Base-by-base conservation (phyloP, 495 filamentous ascomycete species). In the Tuber indicum region DNA sequence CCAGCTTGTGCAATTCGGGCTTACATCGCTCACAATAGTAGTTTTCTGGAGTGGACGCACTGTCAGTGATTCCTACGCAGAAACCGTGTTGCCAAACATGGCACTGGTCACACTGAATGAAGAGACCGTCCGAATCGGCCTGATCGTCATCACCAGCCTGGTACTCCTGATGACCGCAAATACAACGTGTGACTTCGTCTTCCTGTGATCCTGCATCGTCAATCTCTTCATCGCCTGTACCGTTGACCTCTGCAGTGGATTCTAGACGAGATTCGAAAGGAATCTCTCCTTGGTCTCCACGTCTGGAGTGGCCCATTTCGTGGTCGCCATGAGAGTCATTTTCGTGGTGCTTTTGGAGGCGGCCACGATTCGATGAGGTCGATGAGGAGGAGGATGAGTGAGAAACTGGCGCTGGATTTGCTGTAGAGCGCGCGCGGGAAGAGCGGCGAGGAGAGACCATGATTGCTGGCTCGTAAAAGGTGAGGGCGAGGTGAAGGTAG, bases 41-140 rank as follows among this genome's bases (percentile, higher is more conserved):
- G 86, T 98, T 93, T 70, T 98, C 95, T 46, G 94, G 96, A 83
- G 91, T 95, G 84, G 91, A 90, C 74, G 92, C 91, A 84, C 95
- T 93, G 78, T 97, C 93, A 88, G 94, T 94, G 79, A 99, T 97
- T 52, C 96, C 96, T 72, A 99, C 96, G 85, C 96, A 99, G 75
- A 93, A 94, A 83, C 96, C 96, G 82, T 99, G 96, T 83, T 99
- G 96, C 96, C 96, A 99, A 74, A 98, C 96, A 84, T 97, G 96
- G 86, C 96, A 99, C 72, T 89, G 87, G 85, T 99, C 96, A 89
- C 96, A 99, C 86, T 98, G 96, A 77, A 99, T 94, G 84, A 97
- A 99, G 84, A 98, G 91, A 23, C 95, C 94, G 52, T 96, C 95
- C 72, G 92, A 87, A 81, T 98, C 94, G 43, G 91, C 89, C 71